phyloP scores from a whole-genome alignment of 331 rosid genomes.

The Dryas integrifolia region DNA sequence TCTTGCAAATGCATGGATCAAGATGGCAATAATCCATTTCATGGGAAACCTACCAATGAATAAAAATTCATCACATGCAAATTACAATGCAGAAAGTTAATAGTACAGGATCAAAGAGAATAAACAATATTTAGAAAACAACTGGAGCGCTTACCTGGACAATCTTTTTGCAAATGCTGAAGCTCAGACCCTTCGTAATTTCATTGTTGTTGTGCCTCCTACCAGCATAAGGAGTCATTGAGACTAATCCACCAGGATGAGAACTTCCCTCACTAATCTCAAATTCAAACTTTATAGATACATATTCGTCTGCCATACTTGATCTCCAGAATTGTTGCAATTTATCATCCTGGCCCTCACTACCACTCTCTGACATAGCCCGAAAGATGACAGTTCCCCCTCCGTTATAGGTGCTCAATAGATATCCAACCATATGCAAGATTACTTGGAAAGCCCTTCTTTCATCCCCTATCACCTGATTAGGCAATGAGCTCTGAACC shows the following conservation, averaged over 20 bases:
- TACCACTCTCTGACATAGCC: slow-evolving; percentile 37
- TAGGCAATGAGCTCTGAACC: slow-evolving; percentile 61
- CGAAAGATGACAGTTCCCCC: slow-evolving; percentile 51
- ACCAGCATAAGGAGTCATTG: slow-evolving; percentile 29
- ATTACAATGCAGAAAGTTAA: neutral
- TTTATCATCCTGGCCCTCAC: slow-evolving; percentile 43
- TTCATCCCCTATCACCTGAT: slow-evolving; percentile 68
- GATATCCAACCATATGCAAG: slow-evolving; percentile 71
- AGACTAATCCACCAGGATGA: slow-evolving; percentile 35
- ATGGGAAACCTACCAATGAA: neutral
- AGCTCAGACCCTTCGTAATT: slow-evolving; percentile 58
- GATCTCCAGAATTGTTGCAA: slow-evolving; percentile 46
- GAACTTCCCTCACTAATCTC: slow-evolving; percentile 41
- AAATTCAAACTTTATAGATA: slow-evolving; percentile 49
- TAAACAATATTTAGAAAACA: neutral
- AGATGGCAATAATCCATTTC: neutral
- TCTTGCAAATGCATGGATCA: neutral
- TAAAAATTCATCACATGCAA: neutral
- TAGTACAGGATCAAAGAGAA: slow-evolving; percentile 4
- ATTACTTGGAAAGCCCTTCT: slow-evolving; percentile 72
- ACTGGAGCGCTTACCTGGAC: slow-evolving; percentile 43
- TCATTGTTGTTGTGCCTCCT: slow-evolving; percentile 40
- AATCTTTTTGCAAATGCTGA: slow-evolving; percentile 61
- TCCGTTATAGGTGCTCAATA: slow-evolving; percentile 43
- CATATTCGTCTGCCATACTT: slow-evolving; percentile 40